Base-by-base conservation (phyloP, 1,139 yeast species). In the Blastobotrys malaysiensis region DNA sequence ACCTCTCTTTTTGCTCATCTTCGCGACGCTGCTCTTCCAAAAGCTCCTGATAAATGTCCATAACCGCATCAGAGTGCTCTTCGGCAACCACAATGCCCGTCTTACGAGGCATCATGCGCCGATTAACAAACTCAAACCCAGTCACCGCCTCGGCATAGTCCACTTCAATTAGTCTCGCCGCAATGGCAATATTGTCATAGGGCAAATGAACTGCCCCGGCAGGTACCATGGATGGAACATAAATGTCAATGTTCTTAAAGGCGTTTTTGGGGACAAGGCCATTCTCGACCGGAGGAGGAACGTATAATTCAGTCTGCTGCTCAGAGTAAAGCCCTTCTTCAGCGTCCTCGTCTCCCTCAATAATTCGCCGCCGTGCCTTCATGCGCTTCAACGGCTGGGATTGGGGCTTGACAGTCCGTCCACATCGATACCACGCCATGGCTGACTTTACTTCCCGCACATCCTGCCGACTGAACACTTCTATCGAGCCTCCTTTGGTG, bases 131-230 rank as follows among this genome's bases (percentile, higher is more conserved):
- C 56, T 88, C 93, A 72, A 95, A 91, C 0, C 95, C 90, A 3
- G 85, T 83, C 3, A 91, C 89, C 0, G 97, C 98, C 50, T 81
- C 83, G 0, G 97, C 98, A 71, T 78, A 90, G 63, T 89, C 96
- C 5, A 93, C 77, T 0, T 79, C 83, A 20, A 91, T 63, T 0
- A 83, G 66, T 54, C 77, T 78, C 0, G 96, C 96, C 0, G 98
- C 97, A 53, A 76, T 76, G 47, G 79, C 82, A 0, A 87, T 80
- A 57, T 77, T 69, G 31, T 78, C 78, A 58, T 80, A 74, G 2
- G 79, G 72, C 9, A 89, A 70, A 55, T 88, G 79, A n/a, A 73
- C 78, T 1, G 88, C 95, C 20, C 93, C 91, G 24, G 73, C 77
- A 0, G 99, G 99, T 2, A 91, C 71, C 98, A 91, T 91, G 46